phyloP scores from a whole-genome alignment of 139 green algal genomes.

The Eudorina sp. region DNA sequence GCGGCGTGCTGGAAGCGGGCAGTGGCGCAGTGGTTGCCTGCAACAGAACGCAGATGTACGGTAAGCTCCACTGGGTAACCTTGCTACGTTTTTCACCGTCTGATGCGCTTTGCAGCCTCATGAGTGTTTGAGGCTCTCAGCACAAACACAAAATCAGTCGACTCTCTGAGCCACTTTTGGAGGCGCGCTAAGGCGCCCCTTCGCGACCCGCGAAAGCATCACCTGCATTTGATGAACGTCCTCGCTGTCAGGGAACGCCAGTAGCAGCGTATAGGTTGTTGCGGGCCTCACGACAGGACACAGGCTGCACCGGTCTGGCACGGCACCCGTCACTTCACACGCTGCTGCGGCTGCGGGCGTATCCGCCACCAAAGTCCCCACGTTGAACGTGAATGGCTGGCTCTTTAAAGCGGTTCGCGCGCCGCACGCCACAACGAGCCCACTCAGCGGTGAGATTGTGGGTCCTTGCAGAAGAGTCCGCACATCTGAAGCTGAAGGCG shows the following conservation, averaged over 20 bases:
- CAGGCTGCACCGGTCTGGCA: conserved; percentile 29
- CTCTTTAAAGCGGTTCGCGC: neutral
- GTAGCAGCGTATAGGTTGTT: conserved; percentile 37
- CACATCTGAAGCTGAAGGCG: conserved; percentile 16
- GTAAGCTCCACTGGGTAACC: too few species aligned
- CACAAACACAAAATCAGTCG: too few species aligned
- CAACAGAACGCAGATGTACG: too few species aligned
- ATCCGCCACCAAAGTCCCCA: too few species aligned
- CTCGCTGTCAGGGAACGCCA: conserved; percentile 16
- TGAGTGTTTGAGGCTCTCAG: too few species aligned
- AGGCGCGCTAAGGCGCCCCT: too few species aligned
- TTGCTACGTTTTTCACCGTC: too few species aligned
- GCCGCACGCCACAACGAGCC: conserved; percentile 28
- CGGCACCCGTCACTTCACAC: neutral
- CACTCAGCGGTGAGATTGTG: neutral
- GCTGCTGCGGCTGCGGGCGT: neutral
- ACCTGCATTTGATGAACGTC: conserved; percentile 15
- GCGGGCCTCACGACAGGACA: conserved; percentile 45
- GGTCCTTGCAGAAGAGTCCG: conserved; percentile 17
- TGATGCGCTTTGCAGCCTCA: too few species aligned
- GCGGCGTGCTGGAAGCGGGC: neutral
- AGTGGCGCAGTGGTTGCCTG: too few species aligned
- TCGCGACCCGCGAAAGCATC: too few species aligned
- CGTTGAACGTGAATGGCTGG: conserved; percentile 1
- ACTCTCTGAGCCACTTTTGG: too few species aligned